phyloP scores from a whole-genome alignment of 2,329 filamentous ascomycete species.

The Neofusicoccum umdonicola region DNA sequence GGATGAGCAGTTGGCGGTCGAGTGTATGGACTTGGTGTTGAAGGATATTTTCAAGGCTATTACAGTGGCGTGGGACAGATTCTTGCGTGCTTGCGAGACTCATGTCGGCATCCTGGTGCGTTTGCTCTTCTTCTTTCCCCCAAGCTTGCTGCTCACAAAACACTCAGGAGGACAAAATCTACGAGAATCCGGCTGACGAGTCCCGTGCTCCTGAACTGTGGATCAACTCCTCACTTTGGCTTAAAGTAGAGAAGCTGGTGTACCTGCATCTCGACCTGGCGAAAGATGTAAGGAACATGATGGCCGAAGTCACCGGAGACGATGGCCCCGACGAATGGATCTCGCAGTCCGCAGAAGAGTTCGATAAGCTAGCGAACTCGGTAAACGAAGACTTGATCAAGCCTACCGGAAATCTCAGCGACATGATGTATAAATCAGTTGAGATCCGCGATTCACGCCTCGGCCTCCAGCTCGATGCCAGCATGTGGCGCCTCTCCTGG shows the following conservation, averaged over 20 bases:
- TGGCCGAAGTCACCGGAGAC: slow-evolving; percentile 41
- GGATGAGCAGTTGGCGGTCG: slow-evolving; percentile 44
- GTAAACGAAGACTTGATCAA: slow-evolving; percentile 52
- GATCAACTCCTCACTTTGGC: slow-evolving; percentile 50
- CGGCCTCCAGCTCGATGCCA: slow-evolving; percentile 48
- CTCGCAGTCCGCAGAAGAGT: slow-evolving; percentile 38
- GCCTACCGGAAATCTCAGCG: slow-evolving; percentile 50
- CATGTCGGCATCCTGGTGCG: slow-evolving; percentile 49
- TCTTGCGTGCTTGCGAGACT: slow-evolving; percentile 46
- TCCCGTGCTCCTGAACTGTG: slow-evolving; percentile 53
- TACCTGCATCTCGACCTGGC: slow-evolving; percentile 50
- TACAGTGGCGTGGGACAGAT: slow-evolving; percentile 45
- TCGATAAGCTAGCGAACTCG: slow-evolving; percentile 47
- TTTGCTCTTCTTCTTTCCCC: neutral
- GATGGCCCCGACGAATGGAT: slow-evolving; percentile 43
- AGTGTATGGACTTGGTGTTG: slow-evolving; percentile 52
- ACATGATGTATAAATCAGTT: slow-evolving; percentile 53
- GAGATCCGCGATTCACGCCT: slow-evolving; percentile 52
- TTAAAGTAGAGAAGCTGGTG: slow-evolving; percentile 53
- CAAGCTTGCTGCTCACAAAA: neutral
- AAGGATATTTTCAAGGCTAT: slow-evolving; percentile 51
- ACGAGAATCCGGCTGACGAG: slow-evolving; percentile 54
- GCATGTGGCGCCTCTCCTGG: slow-evolving; percentile 59
- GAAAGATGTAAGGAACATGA: slow-evolving; percentile 44
- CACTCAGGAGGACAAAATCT: slow-evolving; percentile 47